Evolutionary conservation across 306 rosid genomes (phyloP).

Genomic region (Pyrus betulifolia): DNA sequence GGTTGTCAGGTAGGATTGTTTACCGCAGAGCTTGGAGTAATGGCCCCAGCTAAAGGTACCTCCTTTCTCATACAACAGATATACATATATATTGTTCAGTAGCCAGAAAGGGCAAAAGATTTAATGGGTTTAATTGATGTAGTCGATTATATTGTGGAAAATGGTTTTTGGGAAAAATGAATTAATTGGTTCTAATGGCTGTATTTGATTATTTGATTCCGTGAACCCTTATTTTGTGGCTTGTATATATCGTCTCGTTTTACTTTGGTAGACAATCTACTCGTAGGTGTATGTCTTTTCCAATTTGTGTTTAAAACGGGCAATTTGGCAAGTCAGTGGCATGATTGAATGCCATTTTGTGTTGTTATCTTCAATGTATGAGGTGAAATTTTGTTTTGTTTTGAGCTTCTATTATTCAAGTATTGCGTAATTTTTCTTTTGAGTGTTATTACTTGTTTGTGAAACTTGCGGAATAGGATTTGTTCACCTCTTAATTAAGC

Average conservation of each 20-base stretch:
- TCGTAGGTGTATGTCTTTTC: background rate
- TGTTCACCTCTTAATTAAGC: background rate
- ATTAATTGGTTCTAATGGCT: background rate
- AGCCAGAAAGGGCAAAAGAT: background rate
- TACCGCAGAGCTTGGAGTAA: slow-evolving; percentile 13
- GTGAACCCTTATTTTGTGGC: background rate
- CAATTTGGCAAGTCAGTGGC: background rate
- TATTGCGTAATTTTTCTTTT: background rate
- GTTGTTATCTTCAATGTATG: background rate
- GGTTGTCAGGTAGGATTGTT: slow-evolving; percentile 10
- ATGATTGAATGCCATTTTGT: background rate
- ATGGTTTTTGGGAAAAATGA: background rate
- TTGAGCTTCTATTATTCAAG: background rate
- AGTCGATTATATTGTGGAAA: background rate
- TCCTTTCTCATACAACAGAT: background rate
- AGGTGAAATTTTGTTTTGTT: background rate
- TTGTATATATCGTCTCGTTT: background rate
- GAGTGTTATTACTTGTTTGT: background rate
- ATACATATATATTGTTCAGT: background rate
- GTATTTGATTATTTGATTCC: background rate
- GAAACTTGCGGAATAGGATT: background rate
- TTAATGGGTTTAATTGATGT: too few species aligned
- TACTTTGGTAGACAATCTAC: background rate
- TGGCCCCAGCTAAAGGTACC: slow-evolving; percentile 26
- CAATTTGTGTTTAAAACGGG: background rate